A percentile compares a stretch with the other conserved stretches of the same genome.
These are phyloP conservation scores for Sporothrix dimorphospora DNA, from an alignment of 2,329 filamentous ascomycete species.

Conservation along the genomic window DNA sequence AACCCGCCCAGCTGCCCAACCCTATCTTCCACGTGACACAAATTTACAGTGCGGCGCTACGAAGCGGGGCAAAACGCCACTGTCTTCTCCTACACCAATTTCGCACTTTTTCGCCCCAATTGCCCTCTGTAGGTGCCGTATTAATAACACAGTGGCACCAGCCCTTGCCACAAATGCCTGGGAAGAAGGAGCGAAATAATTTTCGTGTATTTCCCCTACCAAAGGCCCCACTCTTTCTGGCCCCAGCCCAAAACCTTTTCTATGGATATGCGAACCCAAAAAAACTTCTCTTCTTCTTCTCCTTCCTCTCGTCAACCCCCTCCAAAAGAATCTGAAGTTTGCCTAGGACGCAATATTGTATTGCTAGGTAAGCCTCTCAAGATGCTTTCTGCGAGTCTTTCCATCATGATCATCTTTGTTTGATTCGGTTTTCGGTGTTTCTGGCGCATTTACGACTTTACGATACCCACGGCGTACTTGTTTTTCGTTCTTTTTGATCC, in stretches of 20 bases:
- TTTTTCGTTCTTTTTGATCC: neutral
- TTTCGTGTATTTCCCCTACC: neutral
- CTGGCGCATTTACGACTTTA: constrained; percentile 34
- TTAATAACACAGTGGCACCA: constrained; percentile 14
- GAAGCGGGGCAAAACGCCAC: neutral
- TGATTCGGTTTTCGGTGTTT: constrained; percentile 35
- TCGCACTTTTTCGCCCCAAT: neutral
- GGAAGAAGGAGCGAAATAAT: constrained; percentile 13
- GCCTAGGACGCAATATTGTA: constrained; percentile 38
- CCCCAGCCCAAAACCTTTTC: constrained; percentile 19
- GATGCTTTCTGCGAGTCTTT: constrained; percentile 30
- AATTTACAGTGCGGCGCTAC: neutral
- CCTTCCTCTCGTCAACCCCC: constrained; percentile 28
- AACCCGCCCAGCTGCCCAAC: constrained; percentile 13
- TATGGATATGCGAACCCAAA: neutral
- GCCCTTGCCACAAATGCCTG: constrained; percentile 9
- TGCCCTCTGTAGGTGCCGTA: neutral
- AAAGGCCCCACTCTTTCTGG: neutral
- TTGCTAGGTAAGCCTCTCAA: constrained; percentile 37
- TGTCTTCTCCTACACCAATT: neutral
- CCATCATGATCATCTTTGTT: constrained; percentile 26
- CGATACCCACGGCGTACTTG: neutral
- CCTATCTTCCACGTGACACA: constrained; percentile 32
- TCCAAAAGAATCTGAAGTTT: constrained; percentile 35
- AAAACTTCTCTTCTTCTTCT: constrained; percentile 14